Conservation (phyloP, 2,329 filamentous ascomycete species). For the Cladophialophora bantiana region DNA sequence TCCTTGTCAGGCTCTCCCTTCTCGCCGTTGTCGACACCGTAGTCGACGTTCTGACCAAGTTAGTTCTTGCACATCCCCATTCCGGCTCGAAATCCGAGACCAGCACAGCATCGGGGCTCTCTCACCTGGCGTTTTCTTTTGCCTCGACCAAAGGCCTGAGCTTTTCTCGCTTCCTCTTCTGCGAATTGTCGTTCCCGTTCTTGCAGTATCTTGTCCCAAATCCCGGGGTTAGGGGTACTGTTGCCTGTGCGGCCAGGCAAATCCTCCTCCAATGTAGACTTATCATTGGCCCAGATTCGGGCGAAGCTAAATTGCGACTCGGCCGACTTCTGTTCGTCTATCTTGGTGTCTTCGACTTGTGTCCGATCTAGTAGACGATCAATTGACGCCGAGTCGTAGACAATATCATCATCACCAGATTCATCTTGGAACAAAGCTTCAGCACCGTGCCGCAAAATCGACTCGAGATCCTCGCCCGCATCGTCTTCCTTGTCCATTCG, state of each 20-base stretch:
- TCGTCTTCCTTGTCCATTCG: constrained; percentile 86
- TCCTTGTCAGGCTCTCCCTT: constrained; percentile 6
- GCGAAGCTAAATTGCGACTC: constrained; percentile 89
- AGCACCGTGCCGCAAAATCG: constrained; percentile 86
- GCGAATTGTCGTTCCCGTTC: constrained; percentile 80
- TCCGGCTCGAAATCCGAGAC: neutral
- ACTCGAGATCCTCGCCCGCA: constrained; percentile 79
- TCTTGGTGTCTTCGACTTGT: constrained; percentile 74
- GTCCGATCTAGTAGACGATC: constrained; percentile 90
- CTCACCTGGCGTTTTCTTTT: constrained; percentile 72
- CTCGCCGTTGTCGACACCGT: constrained; percentile 31
- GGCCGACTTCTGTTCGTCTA: constrained; percentile 68
- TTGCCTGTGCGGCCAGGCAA: constrained; percentile 60
- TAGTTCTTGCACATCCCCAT: constrained; percentile 10
- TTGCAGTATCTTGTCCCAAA: constrained; percentile 90
- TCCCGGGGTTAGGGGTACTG: constrained; percentile 61
- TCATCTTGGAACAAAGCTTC: constrained; percentile 83
- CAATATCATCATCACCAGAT: constrained; percentile 72
- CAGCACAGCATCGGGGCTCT: neutral
- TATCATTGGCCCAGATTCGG: constrained; percentile 88
- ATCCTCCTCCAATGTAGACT: constrained; percentile 69
- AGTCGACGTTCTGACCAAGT: constrained; percentile 37
- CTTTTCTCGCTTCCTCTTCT: constrained; percentile 71
- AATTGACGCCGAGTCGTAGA: constrained; percentile 81
- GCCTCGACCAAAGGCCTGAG: constrained; percentile 83